These are phyloP conservation scores for Tephrocybe sp. DNA, from an alignment of 768 basidiomycete genomes.

Conservation along the genomic window DNA sequence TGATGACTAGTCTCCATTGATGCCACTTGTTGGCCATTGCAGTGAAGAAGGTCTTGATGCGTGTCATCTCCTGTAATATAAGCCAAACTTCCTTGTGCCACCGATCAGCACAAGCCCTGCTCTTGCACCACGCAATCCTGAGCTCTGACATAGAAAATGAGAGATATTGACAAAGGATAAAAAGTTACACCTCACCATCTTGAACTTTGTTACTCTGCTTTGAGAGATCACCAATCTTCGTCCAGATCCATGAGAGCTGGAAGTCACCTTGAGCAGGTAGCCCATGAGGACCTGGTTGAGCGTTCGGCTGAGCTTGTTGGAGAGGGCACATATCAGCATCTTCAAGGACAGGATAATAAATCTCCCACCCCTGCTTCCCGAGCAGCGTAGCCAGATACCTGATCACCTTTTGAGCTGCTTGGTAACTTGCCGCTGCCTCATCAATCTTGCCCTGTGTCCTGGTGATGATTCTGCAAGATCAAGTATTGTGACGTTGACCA, in stretches of 20 bases:
- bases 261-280: background rate
- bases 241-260: slow-evolving; percentile 20
- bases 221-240: slow-evolving; percentile 3
- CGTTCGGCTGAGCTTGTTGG: background rate
- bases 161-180: background rate
- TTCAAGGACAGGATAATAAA: slow-evolving; percentile 3
- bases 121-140: slow-evolving; percentile 11
- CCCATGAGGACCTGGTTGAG: background rate
- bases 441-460: slow-evolving; percentile 7
- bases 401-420: slow-evolving; percentile 2
- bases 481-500: slow-evolving; percentile 14
- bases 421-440: slow-evolving; percentile 7
- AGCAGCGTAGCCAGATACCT: background rate
- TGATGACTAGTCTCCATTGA: background rate
- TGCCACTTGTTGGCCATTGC: background rate
- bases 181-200: slow-evolving; percentile 11
- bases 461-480: slow-evolving; percentile 5
- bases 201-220: slow-evolving; percentile 11
- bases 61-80: background rate
- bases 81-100: background rate
- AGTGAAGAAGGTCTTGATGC: background rate
- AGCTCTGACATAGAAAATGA: slow-evolving; percentile 5
- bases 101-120: background rate
- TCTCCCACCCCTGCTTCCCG: slow-evolving; percentile 7
- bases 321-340: slow-evolving; percentile 12